Conservation (phyloP, 306 rosid genomes). For the Mimosa bimucronata region DNA sequence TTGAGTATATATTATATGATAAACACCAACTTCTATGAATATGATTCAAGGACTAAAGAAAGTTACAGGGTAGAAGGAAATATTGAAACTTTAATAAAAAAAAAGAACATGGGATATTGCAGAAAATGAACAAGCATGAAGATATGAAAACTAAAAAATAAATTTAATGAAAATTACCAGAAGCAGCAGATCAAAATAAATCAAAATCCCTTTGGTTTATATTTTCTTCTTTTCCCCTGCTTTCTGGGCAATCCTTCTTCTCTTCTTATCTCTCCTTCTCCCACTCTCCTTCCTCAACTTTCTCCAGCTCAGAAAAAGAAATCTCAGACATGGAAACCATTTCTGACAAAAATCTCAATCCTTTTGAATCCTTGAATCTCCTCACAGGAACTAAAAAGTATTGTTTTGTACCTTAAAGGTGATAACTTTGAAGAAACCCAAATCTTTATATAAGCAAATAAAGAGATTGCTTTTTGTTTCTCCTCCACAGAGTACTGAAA, state of each 20-base stretch:
- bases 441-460: conserved; percentile 42
- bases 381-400: neutral
- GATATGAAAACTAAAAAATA: neutral
- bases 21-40: neutral
- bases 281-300: conserved; percentile 86
- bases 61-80: conserved; percentile 30
- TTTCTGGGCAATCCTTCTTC: conserved; percentile 39
- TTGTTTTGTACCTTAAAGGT: neutral
- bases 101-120: neutral
- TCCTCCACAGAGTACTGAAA: conserved; percentile 31
- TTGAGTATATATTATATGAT: neutral
- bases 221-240: conserved; percentile 50
- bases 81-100: conserved; percentile 2
- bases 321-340: conserved; percentile 80
- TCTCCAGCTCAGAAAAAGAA: conserved; percentile 55
- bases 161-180: conserved; percentile 48
- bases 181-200: conserved; percentile 63
- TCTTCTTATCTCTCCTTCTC: conserved; percentile 73
- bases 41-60: conserved; percentile 7
- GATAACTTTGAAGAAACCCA: conserved; percentile 47
- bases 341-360: conserved; percentile 46
- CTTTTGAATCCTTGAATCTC: conserved; percentile 34
- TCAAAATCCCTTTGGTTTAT: conserved; percentile 32
- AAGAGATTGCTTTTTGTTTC: conserved; percentile 44
- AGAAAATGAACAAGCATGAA: neutral